Evolutionary conservation across 2,329 filamentous ascomycete genomes (phyloP), one percentile per base, ranked within the genome.

Genomic region (Pleomassaria siparia): DNA sequence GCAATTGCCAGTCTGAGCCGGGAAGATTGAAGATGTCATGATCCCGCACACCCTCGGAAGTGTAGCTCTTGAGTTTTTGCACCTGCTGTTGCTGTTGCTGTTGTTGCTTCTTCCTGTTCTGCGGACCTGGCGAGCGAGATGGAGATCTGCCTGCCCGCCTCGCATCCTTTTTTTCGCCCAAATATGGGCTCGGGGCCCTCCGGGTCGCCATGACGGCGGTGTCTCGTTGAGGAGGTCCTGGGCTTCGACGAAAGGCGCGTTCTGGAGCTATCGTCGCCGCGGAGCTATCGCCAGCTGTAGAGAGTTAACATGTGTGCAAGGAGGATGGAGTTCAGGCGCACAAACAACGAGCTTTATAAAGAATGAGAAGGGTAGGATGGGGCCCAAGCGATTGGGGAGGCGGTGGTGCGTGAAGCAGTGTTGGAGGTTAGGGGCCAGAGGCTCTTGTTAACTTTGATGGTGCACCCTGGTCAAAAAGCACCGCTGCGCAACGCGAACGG

Each of bases 21-120:
- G 91, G 89, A 18, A 99, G 84, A 44, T 89, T 82, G 74, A 96
- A 91, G 65, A 97, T 85, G 77, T 97, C 91, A 75, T 96, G 86
- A 76, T 99, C 89, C 57, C 83, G 80, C 45, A 97, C 88, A 41
- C 88, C 88, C 42, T 89, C 84, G 2, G 88, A 91, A 47, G 84
- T 81, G 75, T 89, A 91, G 63, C 86, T 83, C 46, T 45, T 53
- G 43, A 52, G 60, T 53, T 57, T 58, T 21, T 53, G 33, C 16
- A 36, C 18, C 13, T n/a, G 6, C 18, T 43, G 48, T 39, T 53
- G 49, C 43, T 60, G 53, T 47, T 56, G 50, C 46, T 63, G 54
- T 33, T 61, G 49, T 46, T 72, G 66, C 53, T 72, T 69, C 58
- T 67, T 68, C 45, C 56, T 55, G 21, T 53, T 58, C 39, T 64